Evolutionary conservation across 2,329 filamentous ascomycete species (phyloP).

Genomic region (Colletotrichum tabaci): DNA sequence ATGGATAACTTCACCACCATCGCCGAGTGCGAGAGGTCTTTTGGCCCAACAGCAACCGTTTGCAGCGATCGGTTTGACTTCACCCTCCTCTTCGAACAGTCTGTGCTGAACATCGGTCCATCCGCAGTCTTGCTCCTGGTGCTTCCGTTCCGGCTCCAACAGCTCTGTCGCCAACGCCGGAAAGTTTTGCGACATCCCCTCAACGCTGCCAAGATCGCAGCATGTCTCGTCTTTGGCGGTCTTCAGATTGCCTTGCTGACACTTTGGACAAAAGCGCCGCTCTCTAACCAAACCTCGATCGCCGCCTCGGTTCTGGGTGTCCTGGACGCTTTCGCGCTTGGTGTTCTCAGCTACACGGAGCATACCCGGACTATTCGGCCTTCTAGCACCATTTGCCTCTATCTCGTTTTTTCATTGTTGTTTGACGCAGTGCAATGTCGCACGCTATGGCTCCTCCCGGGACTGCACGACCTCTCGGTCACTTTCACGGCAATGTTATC

Average conservation of each 20-base stretch:
- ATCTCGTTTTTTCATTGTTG: constrained; percentile 49
- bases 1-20: constrained; percentile 33
- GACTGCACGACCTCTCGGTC: constrained; percentile 46
- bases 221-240: constrained; percentile 21
- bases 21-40: constrained; percentile 38
- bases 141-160: constrained; percentile 50
- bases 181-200: constrained; percentile 47
- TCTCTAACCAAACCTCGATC: constrained; percentile 50
- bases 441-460: constrained; percentile 51
- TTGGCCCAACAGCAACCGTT: constrained; percentile 44
- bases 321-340: constrained; percentile 47
- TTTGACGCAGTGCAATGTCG: constrained; percentile 52
- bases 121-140: constrained; percentile 50
- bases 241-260: constrained; percentile 48
- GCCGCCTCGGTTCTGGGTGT: constrained; percentile 49
- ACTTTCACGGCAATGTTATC: constrained; percentile 45
- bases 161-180: constrained; percentile 46
- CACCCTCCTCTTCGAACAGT: constrained; percentile 62
- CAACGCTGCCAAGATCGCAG: constrained; percentile 38
- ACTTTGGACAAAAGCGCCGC: constrained; percentile 45
- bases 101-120: constrained; percentile 51
- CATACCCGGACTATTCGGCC: constrained; percentile 53
- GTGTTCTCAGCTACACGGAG: constrained; percentile 49
- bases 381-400: constrained; percentile 50
- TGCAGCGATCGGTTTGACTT: constrained; percentile 65